These are phyloP conservation scores for Penicillium crustosum DNA, from an alignment of 2,329 filamentous ascomycete genomes.

Conservation along the genomic window DNA sequence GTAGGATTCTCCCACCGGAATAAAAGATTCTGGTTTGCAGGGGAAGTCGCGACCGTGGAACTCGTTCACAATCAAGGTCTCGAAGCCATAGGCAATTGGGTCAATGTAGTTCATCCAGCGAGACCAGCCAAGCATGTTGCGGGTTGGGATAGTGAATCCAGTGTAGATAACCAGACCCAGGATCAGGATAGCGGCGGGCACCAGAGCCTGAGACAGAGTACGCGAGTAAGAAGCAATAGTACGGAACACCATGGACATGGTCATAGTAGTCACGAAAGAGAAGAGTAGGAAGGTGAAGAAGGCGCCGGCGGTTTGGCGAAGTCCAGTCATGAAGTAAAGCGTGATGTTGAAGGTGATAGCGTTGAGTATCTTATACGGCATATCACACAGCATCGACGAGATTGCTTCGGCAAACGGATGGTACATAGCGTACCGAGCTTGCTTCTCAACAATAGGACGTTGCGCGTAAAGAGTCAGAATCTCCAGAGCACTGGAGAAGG, in stretches of 20 bases:
- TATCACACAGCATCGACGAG: constrained; percentile 27
- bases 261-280: constrained; percentile 68
- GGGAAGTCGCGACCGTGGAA: constrained; percentile 66
- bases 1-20: constrained; percentile 47
- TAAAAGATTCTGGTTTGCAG: constrained; percentile 27
- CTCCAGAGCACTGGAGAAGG: constrained; percentile 76
- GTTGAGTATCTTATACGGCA: constrained; percentile 79
- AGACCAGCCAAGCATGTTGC: constrained; percentile 12
- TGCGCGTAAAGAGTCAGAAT: constrained; percentile 27
- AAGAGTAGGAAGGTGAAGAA: constrained; percentile 87
- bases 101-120: constrained; percentile 13
- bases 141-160: constrained; percentile 9
- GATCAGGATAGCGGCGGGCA: constrained; percentile 7
- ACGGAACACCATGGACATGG: constrained; percentile 84
- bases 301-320: constrained; percentile 68
- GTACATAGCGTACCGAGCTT: constrained; percentile 30
- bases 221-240: constrained; percentile 72
- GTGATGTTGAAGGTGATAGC: constrained; percentile 72
- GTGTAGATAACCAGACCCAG: constrained; percentile 10
- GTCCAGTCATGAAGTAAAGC: constrained; percentile 83
- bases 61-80: constrained; percentile 58
- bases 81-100: constrained; percentile 10
- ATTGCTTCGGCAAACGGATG: constrained; percentile 23
- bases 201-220: constrained; percentile 54
- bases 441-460: constrained; percentile 25